phyloP scores from a whole-genome alignment of 1,284 basidiomycete species.

The Phaffia rhodozyma region DNA sequence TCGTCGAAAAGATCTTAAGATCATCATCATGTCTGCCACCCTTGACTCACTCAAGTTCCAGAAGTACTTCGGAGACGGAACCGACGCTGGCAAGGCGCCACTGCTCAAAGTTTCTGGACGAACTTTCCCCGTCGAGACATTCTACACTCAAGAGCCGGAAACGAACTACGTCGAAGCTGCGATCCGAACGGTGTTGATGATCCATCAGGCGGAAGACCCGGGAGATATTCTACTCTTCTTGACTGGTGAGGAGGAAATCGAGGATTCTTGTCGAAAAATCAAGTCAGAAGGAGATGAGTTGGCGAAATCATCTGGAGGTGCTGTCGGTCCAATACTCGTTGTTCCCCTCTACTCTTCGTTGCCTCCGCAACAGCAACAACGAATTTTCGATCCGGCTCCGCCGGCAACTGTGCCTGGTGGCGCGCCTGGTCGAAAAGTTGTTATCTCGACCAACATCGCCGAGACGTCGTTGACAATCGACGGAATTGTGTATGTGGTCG shows the following conservation, averaged over 20 bases:
- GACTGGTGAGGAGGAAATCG: constrained; percentile 97
- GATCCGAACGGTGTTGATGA: constrained; percentile 92
- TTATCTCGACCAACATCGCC: constrained; percentile 94
- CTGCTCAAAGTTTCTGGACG: constrained; percentile 93
- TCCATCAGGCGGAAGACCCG: constrained; percentile 87
- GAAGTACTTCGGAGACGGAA: constrained; percentile 70
- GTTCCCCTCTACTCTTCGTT: constrained; percentile 89
- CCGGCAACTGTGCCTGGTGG: constrained; percentile 49
- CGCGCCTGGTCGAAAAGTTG: constrained; percentile 81
- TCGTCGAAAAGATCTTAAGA: constrained; percentile 77
- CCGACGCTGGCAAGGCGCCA: constrained; percentile 49
- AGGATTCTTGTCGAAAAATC: constrained; percentile 90
- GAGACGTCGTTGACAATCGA: constrained; percentile 97
- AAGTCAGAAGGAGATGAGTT: constrained; percentile 77
- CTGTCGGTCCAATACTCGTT: constrained; percentile 74
- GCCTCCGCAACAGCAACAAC: constrained; percentile 83
- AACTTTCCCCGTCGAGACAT: constrained; percentile 87
- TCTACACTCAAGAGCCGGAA: constrained; percentile 92
- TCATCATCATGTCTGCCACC: constrained; percentile 98
- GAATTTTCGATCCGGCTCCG: constrained; percentile 85
- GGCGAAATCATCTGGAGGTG: constrained; percentile 51
- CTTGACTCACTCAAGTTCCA: constrained; percentile 95
- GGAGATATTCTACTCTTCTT: constrained; percentile 92
- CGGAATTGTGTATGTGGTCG: constrained; percentile 97
- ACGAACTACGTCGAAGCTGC: constrained; percentile 96